A percentile compares a stretch with the other conserved stretches of the same genome.
These are phyloP conservation scores for Tetrahymena borealis DNA, from an alignment of 73 alveolate species.

Conservation along the genomic window DNA sequence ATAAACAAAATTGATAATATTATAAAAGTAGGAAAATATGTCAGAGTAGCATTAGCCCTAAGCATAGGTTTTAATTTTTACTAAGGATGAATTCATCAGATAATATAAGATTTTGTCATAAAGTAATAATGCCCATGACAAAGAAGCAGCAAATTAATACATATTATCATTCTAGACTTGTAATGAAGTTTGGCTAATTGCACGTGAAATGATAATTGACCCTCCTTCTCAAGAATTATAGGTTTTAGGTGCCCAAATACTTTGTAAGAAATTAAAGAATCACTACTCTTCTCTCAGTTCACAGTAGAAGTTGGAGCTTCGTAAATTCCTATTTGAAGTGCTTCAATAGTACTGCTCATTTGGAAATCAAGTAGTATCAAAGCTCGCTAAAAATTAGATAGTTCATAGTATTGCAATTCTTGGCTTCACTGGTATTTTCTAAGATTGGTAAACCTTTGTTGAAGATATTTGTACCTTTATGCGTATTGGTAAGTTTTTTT, in stretches of 20 bases:
- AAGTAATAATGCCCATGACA: neutral
- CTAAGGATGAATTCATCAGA: neutral
- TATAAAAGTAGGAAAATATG: neutral
- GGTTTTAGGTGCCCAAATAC: neutral
- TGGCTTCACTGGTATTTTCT: neutral
- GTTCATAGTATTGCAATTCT: neutral
- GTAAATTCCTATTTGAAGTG: neutral
- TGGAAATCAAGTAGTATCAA: neutral
- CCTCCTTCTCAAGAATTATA: neutral
- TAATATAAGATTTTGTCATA: neutral
- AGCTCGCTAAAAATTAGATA: neutral
- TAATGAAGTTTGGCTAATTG: neutral
- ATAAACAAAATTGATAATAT: neutral
- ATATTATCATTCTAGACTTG: neutral
- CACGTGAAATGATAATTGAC: neutral
- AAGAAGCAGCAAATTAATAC: neutral
- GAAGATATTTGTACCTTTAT: neutral
- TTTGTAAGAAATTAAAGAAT: neutral
- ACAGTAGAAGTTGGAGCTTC: constrained; percentile 3
- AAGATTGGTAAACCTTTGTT: neutral
- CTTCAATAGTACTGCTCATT: neutral
- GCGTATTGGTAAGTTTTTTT: neutral
- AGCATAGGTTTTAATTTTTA: neutral
- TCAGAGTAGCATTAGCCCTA: neutral
- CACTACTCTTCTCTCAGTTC: neutral